Conservation (phyloP, 768 basidiomycete species). For the Coprinopsis cinerea region DNA sequence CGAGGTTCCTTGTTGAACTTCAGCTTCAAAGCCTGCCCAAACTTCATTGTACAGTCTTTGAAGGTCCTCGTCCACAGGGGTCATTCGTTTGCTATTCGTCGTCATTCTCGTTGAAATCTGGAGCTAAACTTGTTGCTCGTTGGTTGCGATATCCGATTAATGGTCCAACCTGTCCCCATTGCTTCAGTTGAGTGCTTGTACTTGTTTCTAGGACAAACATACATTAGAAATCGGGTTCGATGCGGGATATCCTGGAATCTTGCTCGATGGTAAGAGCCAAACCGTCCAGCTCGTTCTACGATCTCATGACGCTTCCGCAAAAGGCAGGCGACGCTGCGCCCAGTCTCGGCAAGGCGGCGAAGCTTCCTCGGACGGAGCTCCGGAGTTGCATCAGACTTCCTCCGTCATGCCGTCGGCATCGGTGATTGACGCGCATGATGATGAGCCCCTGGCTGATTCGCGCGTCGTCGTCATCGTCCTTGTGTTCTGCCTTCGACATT, state of each 20-base stretch:
- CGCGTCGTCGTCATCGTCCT: no score
- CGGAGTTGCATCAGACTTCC: no score
- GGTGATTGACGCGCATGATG: no score
- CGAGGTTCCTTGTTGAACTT: slow-evolving; percentile 31
- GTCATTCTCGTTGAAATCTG: not conserved
- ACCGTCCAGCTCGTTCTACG: not conserved
- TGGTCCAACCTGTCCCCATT: not conserved
- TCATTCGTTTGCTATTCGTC: slow-evolving; percentile 16
- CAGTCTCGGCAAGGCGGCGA: no score
- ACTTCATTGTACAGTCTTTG: slow-evolving; percentile 74
- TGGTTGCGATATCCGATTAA: not conserved
- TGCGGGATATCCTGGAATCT: not conserved
- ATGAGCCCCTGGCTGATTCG: no score
- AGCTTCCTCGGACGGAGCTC: no score
- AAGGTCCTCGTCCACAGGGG: slow-evolving; percentile 64
- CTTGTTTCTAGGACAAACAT: not conserved
- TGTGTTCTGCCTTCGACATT: not conserved
- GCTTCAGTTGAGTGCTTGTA: not conserved
- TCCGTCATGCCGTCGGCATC: no score
- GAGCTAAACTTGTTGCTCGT: not conserved
- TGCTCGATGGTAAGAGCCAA: not conserved
- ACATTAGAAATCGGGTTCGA: not conserved
- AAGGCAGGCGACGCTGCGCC: not conserved
- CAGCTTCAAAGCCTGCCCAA: slow-evolving; percentile 59
- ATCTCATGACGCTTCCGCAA: not conserved